phyloP scores from a whole-genome alignment of 345 rosid genomes.

The Trapa bicornis region DNA sequence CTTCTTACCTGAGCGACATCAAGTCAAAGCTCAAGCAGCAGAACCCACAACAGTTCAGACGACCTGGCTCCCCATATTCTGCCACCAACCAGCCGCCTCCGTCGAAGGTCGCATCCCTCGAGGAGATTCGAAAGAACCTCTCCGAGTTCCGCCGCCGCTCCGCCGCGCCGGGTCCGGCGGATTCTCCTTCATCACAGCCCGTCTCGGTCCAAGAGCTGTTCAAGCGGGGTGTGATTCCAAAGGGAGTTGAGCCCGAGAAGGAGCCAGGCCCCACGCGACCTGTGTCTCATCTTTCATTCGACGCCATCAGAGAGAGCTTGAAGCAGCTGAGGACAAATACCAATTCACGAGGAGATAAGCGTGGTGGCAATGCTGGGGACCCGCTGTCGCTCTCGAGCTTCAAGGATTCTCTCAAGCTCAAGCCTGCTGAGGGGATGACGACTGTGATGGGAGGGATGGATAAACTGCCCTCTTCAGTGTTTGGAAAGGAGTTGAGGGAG shows the following conservation, averaged over 20 bases:
- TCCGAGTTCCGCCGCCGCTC: conserved; percentile 38
- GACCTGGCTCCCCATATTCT: conserved; percentile 1
- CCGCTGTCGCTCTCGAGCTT: conserved; percentile 12
- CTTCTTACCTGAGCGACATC: conserved; percentile 36
- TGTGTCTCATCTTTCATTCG: conserved; percentile 1
- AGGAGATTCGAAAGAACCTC: conserved; percentile 35
- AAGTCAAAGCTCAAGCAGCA: conserved; percentile 34
- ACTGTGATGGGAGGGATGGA: conserved; percentile 27
- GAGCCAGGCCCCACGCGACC: background rate
- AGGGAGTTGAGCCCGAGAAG: conserved; percentile 11
- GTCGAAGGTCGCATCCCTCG: conserved; percentile 8
- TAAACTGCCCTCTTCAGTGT: conserved; percentile 25
- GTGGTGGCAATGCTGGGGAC: conserved; percentile 6
- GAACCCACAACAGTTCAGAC: background rate
- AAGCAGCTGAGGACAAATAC: conserved; percentile 13
- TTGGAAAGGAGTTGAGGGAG: conserved; percentile 30
- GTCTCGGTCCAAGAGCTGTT: conserved; percentile 31
- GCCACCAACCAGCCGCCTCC: background rate
- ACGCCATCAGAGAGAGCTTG: conserved; percentile 26
- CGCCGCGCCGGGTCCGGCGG: conserved; percentile 18
- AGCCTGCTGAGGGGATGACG: conserved; percentile 3
- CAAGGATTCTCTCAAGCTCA: conserved; percentile 17
- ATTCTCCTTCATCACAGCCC: conserved; percentile 9
- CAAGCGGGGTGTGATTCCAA: conserved; percentile 16
- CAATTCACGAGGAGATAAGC: conserved; percentile 3